A percentile compares a stretch with the other conserved stretches of the same genome.
These are phyloP conservation scores for Podospora fimiseda DNA, from an alignment of 495 filamentous ascomycete genomes.

Conservation along the genomic window DNA sequence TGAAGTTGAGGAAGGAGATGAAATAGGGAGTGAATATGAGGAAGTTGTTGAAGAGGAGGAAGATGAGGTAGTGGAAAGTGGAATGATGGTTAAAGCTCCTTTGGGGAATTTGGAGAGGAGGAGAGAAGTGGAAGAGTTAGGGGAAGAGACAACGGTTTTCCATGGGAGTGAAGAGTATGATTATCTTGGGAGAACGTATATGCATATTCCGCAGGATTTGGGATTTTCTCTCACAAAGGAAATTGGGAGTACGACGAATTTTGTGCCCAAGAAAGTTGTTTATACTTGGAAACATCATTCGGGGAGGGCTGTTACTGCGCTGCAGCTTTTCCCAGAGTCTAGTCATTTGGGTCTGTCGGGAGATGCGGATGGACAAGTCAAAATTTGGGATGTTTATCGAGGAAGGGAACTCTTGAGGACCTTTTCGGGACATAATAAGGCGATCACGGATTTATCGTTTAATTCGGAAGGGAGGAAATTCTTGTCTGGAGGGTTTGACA, in stretches of 20 bases:
- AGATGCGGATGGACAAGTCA: constrained; percentile 79
- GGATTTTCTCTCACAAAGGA: constrained; percentile 85
- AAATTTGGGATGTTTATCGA: constrained; percentile 94
- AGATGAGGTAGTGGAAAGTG: constrained; percentile 49
- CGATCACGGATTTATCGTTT: constrained; percentile 86
- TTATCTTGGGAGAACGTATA: constrained; percentile 86
- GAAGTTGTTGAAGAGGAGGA: constrained; percentile 46
- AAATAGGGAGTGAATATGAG: constrained; percentile 69
- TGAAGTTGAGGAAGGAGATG: constrained; percentile 48
- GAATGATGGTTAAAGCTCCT: constrained; percentile 45
- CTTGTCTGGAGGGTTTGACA: constrained; percentile 86
- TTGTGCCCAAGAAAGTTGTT: constrained; percentile 84
- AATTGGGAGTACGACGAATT: constrained; percentile 72
- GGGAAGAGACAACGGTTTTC: constrained; percentile 79
- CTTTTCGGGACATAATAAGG: constrained; percentile 84
- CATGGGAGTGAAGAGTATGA: constrained; percentile 77
- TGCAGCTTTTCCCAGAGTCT: constrained; percentile 80
- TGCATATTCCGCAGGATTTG: constrained; percentile 95
- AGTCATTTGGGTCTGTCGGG: constrained; percentile 85
- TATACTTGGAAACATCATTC: constrained; percentile 80
- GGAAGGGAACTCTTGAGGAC: constrained; percentile 79
- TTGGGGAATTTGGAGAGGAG: constrained; percentile 51
- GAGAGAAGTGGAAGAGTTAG: constrained; percentile 50
- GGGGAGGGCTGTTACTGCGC: constrained; percentile 68
- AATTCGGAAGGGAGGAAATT: constrained; percentile 75